Base-by-base conservation (phyloP, 1,284 basidiomycete genomes). In the Ustilago sp. region DNA sequence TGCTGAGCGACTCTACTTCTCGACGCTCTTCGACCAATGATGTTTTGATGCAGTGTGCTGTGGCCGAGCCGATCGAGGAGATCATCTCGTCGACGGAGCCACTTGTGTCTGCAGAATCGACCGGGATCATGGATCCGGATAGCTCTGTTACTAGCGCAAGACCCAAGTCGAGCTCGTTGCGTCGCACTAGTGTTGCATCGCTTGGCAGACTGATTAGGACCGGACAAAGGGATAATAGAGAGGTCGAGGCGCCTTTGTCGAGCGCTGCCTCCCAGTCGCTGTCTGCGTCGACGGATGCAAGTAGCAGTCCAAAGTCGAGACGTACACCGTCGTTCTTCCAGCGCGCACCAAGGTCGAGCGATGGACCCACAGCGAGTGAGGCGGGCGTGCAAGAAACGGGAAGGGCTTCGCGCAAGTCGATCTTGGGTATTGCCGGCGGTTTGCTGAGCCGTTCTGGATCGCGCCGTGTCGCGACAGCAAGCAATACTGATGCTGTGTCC, bases 371-470 rank as follows among this genome's bases (percentile, higher is more conserved):
- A 32, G 41, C 63, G 6, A 13, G 48, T 11, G 70, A 80, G 9
- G 34, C 36, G 0, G 62, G 41, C 48, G 56, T 65, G 31, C 64
- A 71, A 15, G 64, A 72, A 23, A 70, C 68, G 31, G 80, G 80
- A 9, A 74, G 80, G 23, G 56, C 71, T 12, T 81, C 79, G 17
- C 75, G 81, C 59, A 83, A 81, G 70, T 83, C 81, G 13, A 68
- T 83, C 13, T 13, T 83, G 34, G 81, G 80, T 35, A 55, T 81
- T 5, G 77, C 77, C 12, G 77, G 76, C 28, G 72, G 72, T 19
- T 54, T 78, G 31, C 64, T 78, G 31, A 71, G 50, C 36, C 68
- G 76, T 32, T 78, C 76, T 1, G 65, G 51, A 15, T 78, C 76
- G 1, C 55, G 68, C 63, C 72, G 72, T 28, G 53, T 32, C 31